These are phyloP conservation scores for Neoboletus magnificus DNA, from an alignment of 768 basidiomycete species.

Conservation along the genomic window DNA sequence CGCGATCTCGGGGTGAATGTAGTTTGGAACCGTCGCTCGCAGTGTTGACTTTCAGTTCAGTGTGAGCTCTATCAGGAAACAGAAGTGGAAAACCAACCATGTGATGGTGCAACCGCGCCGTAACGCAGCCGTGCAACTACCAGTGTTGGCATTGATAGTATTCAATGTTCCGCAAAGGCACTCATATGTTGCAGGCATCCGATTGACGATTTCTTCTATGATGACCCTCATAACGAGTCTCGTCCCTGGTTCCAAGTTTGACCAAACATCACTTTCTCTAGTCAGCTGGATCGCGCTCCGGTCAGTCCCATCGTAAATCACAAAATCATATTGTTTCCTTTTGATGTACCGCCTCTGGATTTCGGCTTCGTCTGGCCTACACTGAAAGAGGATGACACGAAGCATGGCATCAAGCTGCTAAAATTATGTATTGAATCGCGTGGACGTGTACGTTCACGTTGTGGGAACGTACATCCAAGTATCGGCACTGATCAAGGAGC, in stretches of 20 bases:
- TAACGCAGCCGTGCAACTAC: neutral
- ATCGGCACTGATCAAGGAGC: constrained; percentile 2
- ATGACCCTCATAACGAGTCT: constrained; percentile 3
- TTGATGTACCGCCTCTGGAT: constrained; percentile 1
- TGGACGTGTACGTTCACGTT: neutral
- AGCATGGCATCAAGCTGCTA: neutral
- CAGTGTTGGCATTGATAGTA: neutral
- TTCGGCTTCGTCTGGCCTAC: neutral
- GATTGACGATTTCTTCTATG: neutral
- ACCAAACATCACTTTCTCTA: neutral
- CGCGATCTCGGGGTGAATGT: neutral
- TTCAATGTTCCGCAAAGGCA: neutral
- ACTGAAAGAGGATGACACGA: neutral
- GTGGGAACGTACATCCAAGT: neutral
- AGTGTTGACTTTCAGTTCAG: neutral
- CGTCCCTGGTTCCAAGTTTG: neutral
- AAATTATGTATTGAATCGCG: neutral
- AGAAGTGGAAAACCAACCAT: neutral
- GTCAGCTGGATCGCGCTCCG: neutral
- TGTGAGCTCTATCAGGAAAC: neutral
- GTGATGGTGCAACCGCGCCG: neutral
- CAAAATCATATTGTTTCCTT: constrained; percentile 1
- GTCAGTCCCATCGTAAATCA: neutral
- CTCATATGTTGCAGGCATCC: neutral
- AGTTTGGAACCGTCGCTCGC: neutral